These are phyloP conservation scores for Fusarium tanahbumbuense DNA, from an alignment of 2,329 filamentous ascomycete genomes.

Conservation along the genomic window DNA sequence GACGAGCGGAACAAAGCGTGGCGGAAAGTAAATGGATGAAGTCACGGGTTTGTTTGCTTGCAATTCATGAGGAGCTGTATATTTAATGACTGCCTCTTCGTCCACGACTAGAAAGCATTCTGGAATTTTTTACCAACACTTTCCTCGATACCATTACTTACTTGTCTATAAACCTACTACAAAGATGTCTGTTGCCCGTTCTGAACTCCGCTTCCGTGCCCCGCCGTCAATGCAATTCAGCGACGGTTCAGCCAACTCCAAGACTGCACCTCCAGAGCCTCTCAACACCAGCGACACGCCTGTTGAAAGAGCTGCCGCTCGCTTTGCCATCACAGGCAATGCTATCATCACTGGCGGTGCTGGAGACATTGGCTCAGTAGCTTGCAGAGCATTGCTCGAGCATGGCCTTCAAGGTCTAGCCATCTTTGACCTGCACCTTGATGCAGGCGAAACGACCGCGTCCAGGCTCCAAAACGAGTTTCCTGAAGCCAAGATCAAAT, in stretches of 20 bases:
- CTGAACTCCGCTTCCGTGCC: conserved; percentile 13
- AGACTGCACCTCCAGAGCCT: background rate
- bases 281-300: accelerated
- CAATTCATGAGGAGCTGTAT: background rate
- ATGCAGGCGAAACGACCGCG: background rate
- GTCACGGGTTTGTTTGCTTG: background rate
- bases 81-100: background rate
- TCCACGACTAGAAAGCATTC: accelerated
- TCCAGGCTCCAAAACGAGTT: background rate
- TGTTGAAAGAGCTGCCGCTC: background rate
- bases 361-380: conserved; percentile 13
- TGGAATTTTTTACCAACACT: accelerated
- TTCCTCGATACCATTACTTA: accelerated
- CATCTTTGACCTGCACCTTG: conserved; percentile 14
- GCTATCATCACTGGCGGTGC: conserved; percentile 16
- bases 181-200: conserved; percentile 16
- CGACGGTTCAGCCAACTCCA: conserved; percentile 7
- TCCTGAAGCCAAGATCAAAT: background rate
- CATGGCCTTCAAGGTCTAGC: conserved; percentile 10
- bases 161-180: background rate
- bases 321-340: background rate
- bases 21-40: background rate
- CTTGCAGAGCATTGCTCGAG: conserved; percentile 16
- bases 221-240: conserved; percentile 25
- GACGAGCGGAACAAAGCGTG: background rate